Conservation (phyloP, 2,329 filamentous ascomycete genomes). For the Aspergillus fructus region DNA sequence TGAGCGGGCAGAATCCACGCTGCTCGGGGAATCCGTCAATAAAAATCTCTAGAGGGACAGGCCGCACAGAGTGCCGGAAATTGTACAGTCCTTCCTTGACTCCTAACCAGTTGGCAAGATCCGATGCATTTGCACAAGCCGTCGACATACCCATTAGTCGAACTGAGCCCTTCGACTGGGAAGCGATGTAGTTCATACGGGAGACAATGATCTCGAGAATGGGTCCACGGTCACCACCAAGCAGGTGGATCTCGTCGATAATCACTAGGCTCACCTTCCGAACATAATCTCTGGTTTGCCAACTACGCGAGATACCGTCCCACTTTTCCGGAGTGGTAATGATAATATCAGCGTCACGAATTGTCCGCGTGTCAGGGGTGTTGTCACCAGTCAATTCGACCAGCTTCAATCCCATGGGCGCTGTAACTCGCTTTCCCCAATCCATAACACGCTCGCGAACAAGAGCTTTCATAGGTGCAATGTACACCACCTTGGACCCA, state of each 20-base stretch:
- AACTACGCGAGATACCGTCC: constrained; percentile 98
- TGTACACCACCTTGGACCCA: constrained; percentile 96
- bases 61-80: constrained; percentile 93
- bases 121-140: constrained; percentile 91
- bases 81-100: constrained; percentile 97
- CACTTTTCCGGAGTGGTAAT: constrained; percentile 99
- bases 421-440: constrained; percentile 80
- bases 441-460: constrained; percentile 95
- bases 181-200: constrained; percentile 97
- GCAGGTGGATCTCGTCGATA: constrained; percentile 95
- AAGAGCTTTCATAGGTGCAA: constrained; percentile 98
- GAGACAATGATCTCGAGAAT: constrained; percentile 95
- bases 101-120: constrained; percentile 93
- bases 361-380: constrained; percentile 93
- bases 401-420: constrained; percentile 80
- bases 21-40: constrained; percentile 97
- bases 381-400: constrained; percentile 98
- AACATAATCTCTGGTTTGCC: constrained; percentile 97
- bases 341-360: constrained; percentile 94
- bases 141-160: constrained; percentile 98
- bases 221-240: constrained; percentile 94
- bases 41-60: constrained; percentile 91
- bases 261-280: constrained; percentile 93
- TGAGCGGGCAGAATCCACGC: constrained; percentile 90
- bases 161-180: constrained; percentile 85